Evolutionary conservation across 2,329 filamentous ascomycete genomes (phyloP).

Genomic region (Diaporthe destruens): DNA sequence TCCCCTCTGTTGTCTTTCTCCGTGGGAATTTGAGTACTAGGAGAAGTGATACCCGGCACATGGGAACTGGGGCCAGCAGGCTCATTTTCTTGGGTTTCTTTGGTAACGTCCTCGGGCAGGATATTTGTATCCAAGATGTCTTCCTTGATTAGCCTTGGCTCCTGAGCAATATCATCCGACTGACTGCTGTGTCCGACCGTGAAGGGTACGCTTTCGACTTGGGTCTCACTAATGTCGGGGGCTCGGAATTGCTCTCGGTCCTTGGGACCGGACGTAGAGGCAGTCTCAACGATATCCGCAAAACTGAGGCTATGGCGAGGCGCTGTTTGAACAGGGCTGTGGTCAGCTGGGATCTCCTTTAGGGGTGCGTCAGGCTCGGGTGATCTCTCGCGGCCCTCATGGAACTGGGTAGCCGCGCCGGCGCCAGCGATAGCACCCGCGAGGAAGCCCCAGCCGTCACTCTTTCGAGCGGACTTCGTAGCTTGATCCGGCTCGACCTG

Average conservation of each 20-base stretch:
- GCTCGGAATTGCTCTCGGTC: slow-evolving; percentile 12
- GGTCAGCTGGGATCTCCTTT: not conserved
- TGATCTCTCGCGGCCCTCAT: not conserved
- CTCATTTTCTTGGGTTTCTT: slow-evolving; percentile 1
- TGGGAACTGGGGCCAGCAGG: too few relatives aligned
- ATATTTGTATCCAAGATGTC: not conserved
- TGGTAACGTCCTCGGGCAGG: not conserved
- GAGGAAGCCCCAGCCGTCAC: slow-evolving; percentile 33
- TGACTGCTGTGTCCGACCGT: not conserved
- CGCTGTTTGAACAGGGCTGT: not conserved
- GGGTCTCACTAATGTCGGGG: not conserved
- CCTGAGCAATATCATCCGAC: not conserved
- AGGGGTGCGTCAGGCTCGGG: not conserved
- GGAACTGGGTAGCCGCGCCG: not conserved
- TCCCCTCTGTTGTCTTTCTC: not conserved
- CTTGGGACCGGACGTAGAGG: not conserved
- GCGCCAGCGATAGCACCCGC: slow-evolving; percentile 30
- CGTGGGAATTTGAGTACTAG: not conserved
- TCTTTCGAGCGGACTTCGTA: slow-evolving; percentile 10
- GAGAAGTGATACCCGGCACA: not conserved
- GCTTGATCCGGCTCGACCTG: not conserved
- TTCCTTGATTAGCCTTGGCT: not conserved
- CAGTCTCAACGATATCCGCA: slow-evolving; percentile 4
- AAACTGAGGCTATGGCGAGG: not conserved
- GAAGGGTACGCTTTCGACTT: not conserved